A percentile compares a stretch with the other conserved stretches of the same genome.
Conservation (phyloP, 164 flowering plant genomes). For the Kalanchoe fedtschenkoi region DNA sequence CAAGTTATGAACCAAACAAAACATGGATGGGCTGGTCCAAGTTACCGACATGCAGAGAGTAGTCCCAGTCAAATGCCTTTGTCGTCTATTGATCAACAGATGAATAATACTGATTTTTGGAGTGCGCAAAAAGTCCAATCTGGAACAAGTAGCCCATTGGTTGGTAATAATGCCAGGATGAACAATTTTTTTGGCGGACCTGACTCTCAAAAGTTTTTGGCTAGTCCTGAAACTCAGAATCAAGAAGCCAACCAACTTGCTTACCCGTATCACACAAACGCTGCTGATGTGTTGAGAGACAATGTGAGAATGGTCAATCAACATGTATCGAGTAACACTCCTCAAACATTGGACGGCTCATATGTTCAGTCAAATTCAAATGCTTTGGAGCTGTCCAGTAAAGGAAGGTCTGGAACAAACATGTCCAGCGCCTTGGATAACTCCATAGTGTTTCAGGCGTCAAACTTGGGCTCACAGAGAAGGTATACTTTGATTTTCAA, state of each 20-base stretch:
- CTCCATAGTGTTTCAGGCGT: neutral
- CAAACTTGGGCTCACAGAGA: neutral
- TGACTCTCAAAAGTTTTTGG: neutral
- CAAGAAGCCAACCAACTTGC: slow-evolving; percentile 1
- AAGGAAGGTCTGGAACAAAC: neutral
- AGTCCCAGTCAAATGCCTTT: neutral
- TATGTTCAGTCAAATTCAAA: neutral
- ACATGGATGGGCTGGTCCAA: neutral
- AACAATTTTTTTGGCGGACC: neutral
- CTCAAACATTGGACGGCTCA: neutral
- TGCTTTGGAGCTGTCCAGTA: neutral
- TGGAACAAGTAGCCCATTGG: neutral
- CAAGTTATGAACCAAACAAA: neutral
- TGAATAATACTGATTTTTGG: neutral
- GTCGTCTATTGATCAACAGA: neutral
- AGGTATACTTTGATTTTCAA: neutral
- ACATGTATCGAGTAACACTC: neutral
- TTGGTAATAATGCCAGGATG: neutral
- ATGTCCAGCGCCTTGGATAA: neutral
- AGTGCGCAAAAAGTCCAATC: neutral
- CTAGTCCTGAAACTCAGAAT: neutral
- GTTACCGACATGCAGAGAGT: neutral
- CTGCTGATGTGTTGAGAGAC: neutral
- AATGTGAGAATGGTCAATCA: neutral
- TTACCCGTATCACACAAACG: neutral